Evolutionary conservation across 1,284 basidiomycete genomes (phyloP), one percentile per base, ranked within the genome.

Genomic region (Cryptococcus wingfieldii): DNA sequence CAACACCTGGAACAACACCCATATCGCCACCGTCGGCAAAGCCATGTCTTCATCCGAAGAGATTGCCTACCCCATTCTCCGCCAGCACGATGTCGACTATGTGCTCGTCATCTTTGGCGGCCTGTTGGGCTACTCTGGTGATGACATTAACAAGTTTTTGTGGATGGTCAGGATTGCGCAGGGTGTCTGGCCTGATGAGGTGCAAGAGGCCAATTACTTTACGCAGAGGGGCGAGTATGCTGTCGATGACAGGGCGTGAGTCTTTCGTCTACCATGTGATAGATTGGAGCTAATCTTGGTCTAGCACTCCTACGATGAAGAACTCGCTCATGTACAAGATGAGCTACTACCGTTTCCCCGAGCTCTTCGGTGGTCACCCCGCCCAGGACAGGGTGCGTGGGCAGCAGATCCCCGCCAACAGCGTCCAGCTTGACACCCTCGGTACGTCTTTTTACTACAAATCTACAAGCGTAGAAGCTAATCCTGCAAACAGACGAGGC

Each of bases 1-100:
- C 81, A 98, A 98, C 76, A 99, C 96, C 1, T 99, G 96, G 96
- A 98, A 99, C 79, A 99, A 99, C 79, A 98, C 89, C 38, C 91
- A 96, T 75, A 96, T 97, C 61, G 94, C 94, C 1, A 96, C 93
- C 13, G 94, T 97, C 51, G 94, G 94, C 56, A 96, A 95, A 76
- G 94, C 93, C 58, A 98, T 99, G 96, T 87, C 91, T 5, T 89
- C 88, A 54, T 78, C 83, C 55, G 96, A 99, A 78, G 95, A 98
- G 65, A 86, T 90, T 45, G 92, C 96, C 0, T 98, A 98, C 77
- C 94, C 94, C 4, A 97, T 98, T 72, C 82, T 98, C 57, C 85
- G 90, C 62, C 89, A 96, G 78, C 96, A 99, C 76, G 96, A 99
- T 71, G 96, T 98, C 53, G 91, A 95, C 75, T 98, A 99, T 71